Percentiles rank a stretch among this genome's conserved stretches.
phyloP scores from a whole-genome alignment of 495 filamentous ascomycete species.

The Barbatosphaeria neglecta region DNA sequence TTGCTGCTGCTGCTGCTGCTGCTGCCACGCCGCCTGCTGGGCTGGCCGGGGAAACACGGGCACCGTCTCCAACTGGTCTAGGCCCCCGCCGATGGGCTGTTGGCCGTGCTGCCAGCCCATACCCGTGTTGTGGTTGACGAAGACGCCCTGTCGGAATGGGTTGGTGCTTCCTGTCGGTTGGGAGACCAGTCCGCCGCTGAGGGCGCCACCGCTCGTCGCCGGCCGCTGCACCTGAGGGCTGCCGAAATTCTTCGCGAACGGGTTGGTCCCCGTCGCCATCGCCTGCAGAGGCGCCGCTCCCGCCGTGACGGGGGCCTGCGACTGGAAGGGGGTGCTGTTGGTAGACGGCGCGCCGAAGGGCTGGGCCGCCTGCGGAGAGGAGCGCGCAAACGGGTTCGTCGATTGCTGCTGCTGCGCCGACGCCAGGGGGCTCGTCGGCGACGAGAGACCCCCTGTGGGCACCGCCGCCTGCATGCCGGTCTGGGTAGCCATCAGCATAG shows the following conservation, averaged over 20 bases:
- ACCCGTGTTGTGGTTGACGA: conserved; percentile 78
- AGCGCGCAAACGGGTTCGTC: conserved; percentile 77
- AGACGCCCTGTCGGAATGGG: conserved; percentile 80
- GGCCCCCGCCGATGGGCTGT: conserved; percentile 74
- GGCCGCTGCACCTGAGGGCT: conserved; percentile 27
- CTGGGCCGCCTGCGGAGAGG: conserved; percentile 36
- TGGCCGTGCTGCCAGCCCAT: conserved; percentile 72
- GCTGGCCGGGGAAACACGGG: conserved; percentile 78
- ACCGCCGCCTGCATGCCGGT: conserved; percentile 28
- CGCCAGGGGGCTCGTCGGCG: conserved; percentile 18
- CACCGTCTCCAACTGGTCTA: conserved; percentile 68
- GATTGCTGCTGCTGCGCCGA: conserved; percentile 49
- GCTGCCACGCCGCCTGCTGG: conserved; percentile 42
- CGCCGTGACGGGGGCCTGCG: conserved; percentile 27
- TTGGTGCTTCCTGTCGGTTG: conserved; percentile 84
- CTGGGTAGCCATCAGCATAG: conserved; percentile 55
- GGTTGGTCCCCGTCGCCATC: conserved; percentile 58
- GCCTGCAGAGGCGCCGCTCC: conserved; percentile 50
- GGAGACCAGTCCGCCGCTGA: conserved; percentile 36
- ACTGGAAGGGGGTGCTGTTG: conserved; percentile 37
- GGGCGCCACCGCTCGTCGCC: conserved; percentile 29
- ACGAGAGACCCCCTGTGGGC: conserved; percentile 4
- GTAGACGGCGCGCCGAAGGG: conserved; percentile 32
- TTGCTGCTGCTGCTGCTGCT: conserved; percentile 43
- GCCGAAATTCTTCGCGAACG: conserved; percentile 46